These are phyloP conservation scores for Arthrobotrys entomopaga DNA, from an alignment of 2,329 filamentous ascomycete species.

Conservation along the genomic window DNA sequence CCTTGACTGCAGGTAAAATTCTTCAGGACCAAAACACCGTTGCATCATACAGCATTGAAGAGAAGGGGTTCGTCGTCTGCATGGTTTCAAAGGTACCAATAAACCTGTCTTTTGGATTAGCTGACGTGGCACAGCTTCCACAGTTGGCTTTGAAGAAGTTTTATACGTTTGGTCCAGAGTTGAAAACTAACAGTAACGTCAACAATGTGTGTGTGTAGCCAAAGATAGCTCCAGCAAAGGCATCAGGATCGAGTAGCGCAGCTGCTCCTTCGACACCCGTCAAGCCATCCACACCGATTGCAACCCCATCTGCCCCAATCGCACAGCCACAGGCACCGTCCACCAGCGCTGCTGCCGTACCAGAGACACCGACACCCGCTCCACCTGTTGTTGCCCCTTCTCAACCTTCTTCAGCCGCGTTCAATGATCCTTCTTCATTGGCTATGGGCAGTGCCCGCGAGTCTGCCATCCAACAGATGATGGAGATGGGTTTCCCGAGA, in stretches of 20 bases:
- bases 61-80: conserved; percentile 99
- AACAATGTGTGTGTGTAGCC: conserved; percentile 69
- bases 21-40: conserved; percentile 97
- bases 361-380: conserved; percentile 69
- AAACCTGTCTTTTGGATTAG: conserved; percentile 7
- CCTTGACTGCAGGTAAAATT: conserved; percentile 79
- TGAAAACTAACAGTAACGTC: conserved; percentile 57
- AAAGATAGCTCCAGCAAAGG: conserved; percentile 71
- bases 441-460: conserved; percentile 84
- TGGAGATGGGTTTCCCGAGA: conserved; percentile 94
- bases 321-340: conserved; percentile 65
- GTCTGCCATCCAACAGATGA: conserved; percentile 88
- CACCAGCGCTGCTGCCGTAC: conserved; percentile 62
- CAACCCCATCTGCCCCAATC: conserved; percentile 65
- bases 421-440: conserved; percentile 81
- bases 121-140: conserved; percentile 37
- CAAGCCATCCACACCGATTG: conserved; percentile 67
- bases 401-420: conserved; percentile 66
- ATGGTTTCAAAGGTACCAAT: conserved; percentile 89
- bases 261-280: conserved; percentile 73
- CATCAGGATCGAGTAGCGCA: conserved; percentile 70
- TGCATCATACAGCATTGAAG: conserved; percentile 96
- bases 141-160: conserved; percentile 5
- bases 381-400: conserved; percentile 63
- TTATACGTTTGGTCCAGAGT: conserved; percentile 34